Evolutionary conservation across 768 basidiomycete genomes (phyloP).

Genomic region (Chlorophyllum brunneum): DNA sequence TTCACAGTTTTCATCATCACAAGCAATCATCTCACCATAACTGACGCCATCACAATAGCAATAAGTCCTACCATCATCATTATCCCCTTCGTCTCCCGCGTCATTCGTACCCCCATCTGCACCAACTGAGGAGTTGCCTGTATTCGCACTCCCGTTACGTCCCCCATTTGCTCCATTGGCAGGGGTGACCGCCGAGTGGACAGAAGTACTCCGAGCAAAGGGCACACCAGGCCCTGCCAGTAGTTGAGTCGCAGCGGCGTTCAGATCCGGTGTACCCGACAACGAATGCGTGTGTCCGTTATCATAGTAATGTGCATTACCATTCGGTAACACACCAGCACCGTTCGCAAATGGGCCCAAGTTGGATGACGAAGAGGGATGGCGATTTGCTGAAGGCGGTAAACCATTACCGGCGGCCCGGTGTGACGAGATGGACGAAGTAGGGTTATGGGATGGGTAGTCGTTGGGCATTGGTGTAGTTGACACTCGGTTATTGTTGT

Average conservation of each 20-base stretch:
- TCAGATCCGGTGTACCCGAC: conserved; percentile 45
- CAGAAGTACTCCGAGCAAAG: conserved; percentile 43
- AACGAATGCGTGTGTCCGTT: conserved; percentile 39
- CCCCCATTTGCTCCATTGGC: conserved; percentile 30
- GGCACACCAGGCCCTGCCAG: conserved; percentile 82
- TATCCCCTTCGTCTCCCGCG: conserved; percentile 40
- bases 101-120: conserved; percentile 46
- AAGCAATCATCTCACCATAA: conserved; percentile 94
- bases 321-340: conserved; percentile 19
- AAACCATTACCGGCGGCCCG: conserved; percentile 20
- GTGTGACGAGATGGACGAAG: conserved; percentile 27
- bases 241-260: conserved; percentile 46
- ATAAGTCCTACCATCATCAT: conserved; percentile 66
- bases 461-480: conserved; percentile 38
- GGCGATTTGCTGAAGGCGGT: conserved; percentile 16
- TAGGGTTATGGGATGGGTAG: conserved; percentile 23
- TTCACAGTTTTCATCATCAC: conserved; percentile 77
- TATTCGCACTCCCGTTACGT: neutral
- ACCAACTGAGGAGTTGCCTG: conserved; percentile 10
- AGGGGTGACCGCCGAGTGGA: conserved; percentile 28
- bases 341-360: conserved; percentile 13
- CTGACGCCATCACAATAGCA: conserved; percentile 84
- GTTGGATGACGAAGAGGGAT: conserved; percentile 22
- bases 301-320: conserved; percentile 24
- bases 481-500: conserved; percentile 33